phyloP scores from a whole-genome alignment of 768 basidiomycete genomes.

The Leccinum truebloodii region DNA sequence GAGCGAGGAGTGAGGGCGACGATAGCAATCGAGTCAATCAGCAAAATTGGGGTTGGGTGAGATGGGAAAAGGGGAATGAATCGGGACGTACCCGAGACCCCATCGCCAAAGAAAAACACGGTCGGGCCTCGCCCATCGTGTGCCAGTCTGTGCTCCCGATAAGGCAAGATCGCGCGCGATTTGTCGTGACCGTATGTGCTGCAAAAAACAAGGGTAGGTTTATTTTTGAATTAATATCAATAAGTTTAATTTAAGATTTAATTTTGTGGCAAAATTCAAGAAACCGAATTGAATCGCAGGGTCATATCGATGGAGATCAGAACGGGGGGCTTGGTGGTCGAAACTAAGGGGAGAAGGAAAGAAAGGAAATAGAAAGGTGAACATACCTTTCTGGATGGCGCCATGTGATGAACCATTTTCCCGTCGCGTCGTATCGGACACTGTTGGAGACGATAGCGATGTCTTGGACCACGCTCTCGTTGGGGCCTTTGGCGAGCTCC shows the following conservation, averaged over 20 bases:
- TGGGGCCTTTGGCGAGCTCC: slow-evolving; percentile 55
- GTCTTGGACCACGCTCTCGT: slow-evolving; percentile 60
- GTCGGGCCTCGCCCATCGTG: slow-evolving; percentile 48
- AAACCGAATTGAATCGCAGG: neutral
- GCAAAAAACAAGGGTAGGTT: neutral
- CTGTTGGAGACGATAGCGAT: slow-evolving; percentile 97
- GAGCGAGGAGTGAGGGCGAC: neutral
- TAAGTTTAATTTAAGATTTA: no score
- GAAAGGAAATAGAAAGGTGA: neutral
- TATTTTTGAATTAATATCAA: neutral
- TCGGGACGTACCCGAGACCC: slow-evolving; percentile 75
- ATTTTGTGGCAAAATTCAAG: neutral
- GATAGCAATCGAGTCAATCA: neutral
- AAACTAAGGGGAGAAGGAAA: neutral
- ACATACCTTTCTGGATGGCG: slow-evolving; percentile 83
- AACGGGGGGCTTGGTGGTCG: neutral
- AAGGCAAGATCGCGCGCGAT: slow-evolving; percentile 90
- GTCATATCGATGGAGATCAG: neutral
- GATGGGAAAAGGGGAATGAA: neutral
- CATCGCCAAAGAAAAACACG: slow-evolving; percentile 97
- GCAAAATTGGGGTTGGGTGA: neutral
- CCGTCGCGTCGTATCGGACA: slow-evolving; percentile 63
- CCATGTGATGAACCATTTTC: slow-evolving; percentile 77
- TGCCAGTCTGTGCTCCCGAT: slow-evolving; percentile 47
- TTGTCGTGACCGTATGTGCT: slow-evolving; percentile 94